Conservation (phyloP, 768 basidiomycete species). For the Podaxis sp. region DNA sequence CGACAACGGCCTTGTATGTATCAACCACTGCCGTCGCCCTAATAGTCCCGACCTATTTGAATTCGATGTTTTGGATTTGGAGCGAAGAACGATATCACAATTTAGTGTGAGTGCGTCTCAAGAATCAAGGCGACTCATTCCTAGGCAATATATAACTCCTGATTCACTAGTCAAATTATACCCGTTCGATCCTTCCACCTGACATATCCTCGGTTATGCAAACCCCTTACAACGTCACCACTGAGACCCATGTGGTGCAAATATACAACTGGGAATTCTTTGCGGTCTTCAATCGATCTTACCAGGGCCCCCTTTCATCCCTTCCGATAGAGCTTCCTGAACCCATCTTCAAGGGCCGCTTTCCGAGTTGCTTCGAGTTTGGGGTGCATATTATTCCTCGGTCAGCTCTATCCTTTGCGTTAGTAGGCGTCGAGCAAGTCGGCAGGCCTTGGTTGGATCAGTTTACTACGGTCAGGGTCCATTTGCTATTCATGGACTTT, state of each 20-base stretch:
- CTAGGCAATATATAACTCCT: not conserved
- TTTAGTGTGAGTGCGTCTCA: not conserved
- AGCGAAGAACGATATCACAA: not conserved
- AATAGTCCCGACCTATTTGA: not conserved
- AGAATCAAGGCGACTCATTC: not conserved
- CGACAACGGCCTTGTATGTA: not conserved
- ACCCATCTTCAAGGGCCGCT: not conserved
- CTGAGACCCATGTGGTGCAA: not conserved
- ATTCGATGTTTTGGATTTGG: not conserved
- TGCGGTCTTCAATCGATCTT: not conserved
- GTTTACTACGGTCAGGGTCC: not conserved
- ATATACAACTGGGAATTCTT: not conserved
- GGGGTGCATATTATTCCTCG: not conserved
- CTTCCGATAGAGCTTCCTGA: not conserved
- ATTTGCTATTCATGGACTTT: not conserved
- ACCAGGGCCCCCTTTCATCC: not conserved
- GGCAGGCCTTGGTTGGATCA: not conserved
- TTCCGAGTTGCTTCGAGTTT: not conserved
- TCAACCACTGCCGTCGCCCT: not conserved
- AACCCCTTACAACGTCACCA: not conserved
- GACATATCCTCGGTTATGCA: not conserved
- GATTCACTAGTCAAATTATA: not conserved
- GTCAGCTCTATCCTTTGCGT: not conserved
- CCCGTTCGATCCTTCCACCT: not conserved
- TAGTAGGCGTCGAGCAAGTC: not conserved